Evolutionary conservation across 2,329 filamentous ascomycete genomes (phyloP), one percentile per base, ranked within the genome.

Genomic region (Fusarium graminum): DNA sequence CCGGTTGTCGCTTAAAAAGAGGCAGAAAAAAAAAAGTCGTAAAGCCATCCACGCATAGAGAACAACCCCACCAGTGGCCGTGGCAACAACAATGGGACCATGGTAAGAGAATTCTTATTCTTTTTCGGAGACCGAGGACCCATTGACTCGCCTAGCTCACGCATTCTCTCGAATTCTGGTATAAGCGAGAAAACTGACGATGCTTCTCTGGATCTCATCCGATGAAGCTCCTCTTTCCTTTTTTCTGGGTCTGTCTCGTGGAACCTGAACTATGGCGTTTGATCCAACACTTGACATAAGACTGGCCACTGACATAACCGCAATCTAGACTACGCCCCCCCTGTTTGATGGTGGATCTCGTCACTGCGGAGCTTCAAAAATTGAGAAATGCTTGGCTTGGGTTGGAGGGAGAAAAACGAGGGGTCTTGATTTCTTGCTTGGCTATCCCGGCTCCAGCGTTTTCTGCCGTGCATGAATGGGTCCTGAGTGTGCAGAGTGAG

Each of bases 311-410:
- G 56, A 66, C 59, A 70, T 46, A 47, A 55, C 42, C 64, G 57
- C 67, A 52, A 50, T 65, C 58, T 54, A 30, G 59, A 28, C 30
- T 40, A 50, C 29, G 16, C 43, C 57, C 45, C 68, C 69, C 69
- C 59, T 69, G 69, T 65, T 63, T 69, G 39, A 40, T 36, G 39
- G 70, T 72, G 70, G 70, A 72, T 43, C 63, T 38, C 59, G 43
- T 59, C 42, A 63, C 56, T 64, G 65, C 60, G 68, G 70, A 69
- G 61, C 61, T 53, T 43, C 44, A 55, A 62, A 53, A 38, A 34
- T 41, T 42, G 54, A 58, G 43, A 59, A 68, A 63, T 63, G 60
- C 65, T 68, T 68, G 65, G 60, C 59, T 61, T 58, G 10, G 62
- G 60, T 45, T 67, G 56, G 44, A 52, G 30, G 50, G 28, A 63